Conservation (phyloP, 1,284 basidiomycete genomes). For the Malassezia nana region DNA sequence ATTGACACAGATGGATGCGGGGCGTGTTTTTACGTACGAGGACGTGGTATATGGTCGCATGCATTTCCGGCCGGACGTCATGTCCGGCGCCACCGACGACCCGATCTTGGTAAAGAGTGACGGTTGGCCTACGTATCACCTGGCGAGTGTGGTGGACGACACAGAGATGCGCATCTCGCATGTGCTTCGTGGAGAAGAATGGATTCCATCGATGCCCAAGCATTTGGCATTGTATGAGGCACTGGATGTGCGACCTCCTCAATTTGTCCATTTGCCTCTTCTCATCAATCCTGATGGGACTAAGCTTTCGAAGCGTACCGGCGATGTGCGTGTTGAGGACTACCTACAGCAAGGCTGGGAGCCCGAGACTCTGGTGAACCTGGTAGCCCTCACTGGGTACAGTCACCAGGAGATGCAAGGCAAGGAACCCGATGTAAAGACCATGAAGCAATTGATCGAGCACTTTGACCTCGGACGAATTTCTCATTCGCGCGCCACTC, state of each 20-base stretch:
- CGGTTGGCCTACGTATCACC: conserved; percentile 86
- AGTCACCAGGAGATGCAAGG: conserved; percentile 47
- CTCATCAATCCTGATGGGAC: conserved; percentile 79
- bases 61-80: conserved; percentile 54
- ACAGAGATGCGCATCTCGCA: conserved; percentile 91
- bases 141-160: conserved; percentile 92
- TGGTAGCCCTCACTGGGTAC: conserved; percentile 87
- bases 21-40: conserved; percentile 22
- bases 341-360: conserved; percentile 84
- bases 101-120: conserved; percentile 87
- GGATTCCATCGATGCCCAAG: conserved; percentile 86
- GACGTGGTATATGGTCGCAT: conserved; percentile 71
- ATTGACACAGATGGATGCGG: conserved; percentile 3
- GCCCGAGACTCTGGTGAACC: conserved; percentile 78
- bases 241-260: conserved; percentile 62
- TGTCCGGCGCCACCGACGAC: conserved; percentile 56
- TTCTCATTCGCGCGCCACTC: conserved; percentile 34
- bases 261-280: conserved; percentile 83
- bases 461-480: conserved; percentile 32
- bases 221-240: conserved; percentile 81
- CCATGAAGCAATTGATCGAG: conserved; percentile 28
- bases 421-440: conserved; percentile 27
- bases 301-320: conserved; percentile 88
- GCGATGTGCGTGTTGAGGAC: conserved; percentile 73
- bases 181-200: conserved; percentile 91